Base-by-base conservation (phyloP, 345 rosid genomes). In the Punica granatum region DNA sequence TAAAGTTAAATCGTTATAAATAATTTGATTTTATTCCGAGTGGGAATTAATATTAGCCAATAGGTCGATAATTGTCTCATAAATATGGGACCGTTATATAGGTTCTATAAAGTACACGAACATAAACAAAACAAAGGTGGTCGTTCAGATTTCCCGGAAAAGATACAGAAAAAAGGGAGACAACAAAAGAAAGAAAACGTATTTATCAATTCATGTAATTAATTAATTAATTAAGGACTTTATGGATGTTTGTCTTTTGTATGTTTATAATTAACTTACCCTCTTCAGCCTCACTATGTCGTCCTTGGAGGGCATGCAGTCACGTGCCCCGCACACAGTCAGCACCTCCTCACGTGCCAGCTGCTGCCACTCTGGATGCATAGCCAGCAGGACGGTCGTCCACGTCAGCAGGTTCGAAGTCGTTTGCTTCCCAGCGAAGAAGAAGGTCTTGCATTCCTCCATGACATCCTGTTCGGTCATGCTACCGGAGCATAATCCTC, bases 351-450 rank as follows among this genome's bases (percentile, higher is more conserved):
- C 88, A 80, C 96, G 92, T 79, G 95, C 85, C 76, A 74, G 84
- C 76, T 73, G 84, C 82, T 90, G 97, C 97, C 97, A 87, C 39
- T 83, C 84, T 70, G 88, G 92, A 89, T 90, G 94, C 86, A 83
- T 76, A 51, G 95, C 79, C 62, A 89, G 82, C 69, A 89, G 81
- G 64, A 93, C 77, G 28, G 87, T 81, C 37, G 91, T 84, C 98
- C 97, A 90, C 78, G 96, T 90, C 79, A 86, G 85, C 83, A 93
- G 36, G 70, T 81, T 87, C 37, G 97, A 79, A 14, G 97, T 87
- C 73, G 98, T 87, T 72, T 84, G 93, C 74, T 93, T 89, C 53
- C 98, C 97, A 41, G 98, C 96, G 46, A 93, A 90, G 82, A 93
- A 89, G 72, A 93, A 93, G 68, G 88, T 84, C 75, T 90, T 89